These are phyloP conservation scores for Leccinum aurantiacum DNA, from an alignment of 768 basidiomycete species.

Conservation along the genomic window DNA sequence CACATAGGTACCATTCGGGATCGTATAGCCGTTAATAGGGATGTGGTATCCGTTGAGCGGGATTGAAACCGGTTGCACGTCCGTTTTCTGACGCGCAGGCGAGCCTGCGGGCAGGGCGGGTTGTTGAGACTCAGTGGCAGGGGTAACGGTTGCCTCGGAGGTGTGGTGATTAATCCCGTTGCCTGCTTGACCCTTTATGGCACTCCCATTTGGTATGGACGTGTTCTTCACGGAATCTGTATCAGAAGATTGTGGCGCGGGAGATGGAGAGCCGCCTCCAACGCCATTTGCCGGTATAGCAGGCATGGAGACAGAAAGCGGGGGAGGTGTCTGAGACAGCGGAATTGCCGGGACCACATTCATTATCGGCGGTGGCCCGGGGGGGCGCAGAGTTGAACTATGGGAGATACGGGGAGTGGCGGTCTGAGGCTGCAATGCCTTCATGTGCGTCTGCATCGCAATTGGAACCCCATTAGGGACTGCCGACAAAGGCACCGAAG, in stretches of 20 bases:
- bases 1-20: conserved; percentile 36
- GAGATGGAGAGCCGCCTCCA: conserved; percentile 32
- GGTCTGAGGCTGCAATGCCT: conserved; percentile 56
- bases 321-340: conserved; percentile 36
- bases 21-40: conserved; percentile 40
- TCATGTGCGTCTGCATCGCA: conserved; percentile 59
- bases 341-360: conserved; percentile 33
- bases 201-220: conserved; percentile 19
- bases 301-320: conserved; percentile 29
- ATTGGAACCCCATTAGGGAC: conserved; percentile 50
- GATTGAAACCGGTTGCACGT: conserved; percentile 41
- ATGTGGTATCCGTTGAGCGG: conserved; percentile 51
- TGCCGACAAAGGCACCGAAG: conserved; percentile 23
- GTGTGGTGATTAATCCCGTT: conserved; percentile 28
- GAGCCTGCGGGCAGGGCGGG: conserved; percentile 30
- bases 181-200: conserved; percentile 32
- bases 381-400: conserved; percentile 38
- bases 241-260: conserved; percentile 43
- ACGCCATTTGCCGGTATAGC: conserved; percentile 34
- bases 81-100: conserved; percentile 50
- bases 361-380: conserved; percentile 37
- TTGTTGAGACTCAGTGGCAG: conserved; percentile 23
- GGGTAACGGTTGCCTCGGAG: conserved; percentile 14
- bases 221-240: conserved; percentile 35
- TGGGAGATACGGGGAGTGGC: conserved; percentile 54